phyloP scores from a whole-genome alignment of 1,284 basidiomycete species.

The Meira miltonrushii region DNA sequence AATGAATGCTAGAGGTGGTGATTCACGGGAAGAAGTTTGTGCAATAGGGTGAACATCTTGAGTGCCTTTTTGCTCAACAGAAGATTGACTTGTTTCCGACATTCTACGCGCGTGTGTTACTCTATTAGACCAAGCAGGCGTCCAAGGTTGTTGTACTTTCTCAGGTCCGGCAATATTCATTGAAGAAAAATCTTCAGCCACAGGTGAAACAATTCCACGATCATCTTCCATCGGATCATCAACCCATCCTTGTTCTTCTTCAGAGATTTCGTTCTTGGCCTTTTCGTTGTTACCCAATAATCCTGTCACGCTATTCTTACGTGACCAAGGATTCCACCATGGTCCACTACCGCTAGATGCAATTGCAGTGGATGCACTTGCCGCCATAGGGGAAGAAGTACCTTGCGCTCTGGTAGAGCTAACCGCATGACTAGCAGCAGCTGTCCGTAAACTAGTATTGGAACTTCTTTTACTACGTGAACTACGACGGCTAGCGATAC shows the following conservation, averaged over 20 bases:
- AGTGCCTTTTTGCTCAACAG: not conserved
- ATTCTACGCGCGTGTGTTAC: not conserved
- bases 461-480: slow-evolving; percentile 8
- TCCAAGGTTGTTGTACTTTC: not conserved
- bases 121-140: not conserved
- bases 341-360: too few species aligned
- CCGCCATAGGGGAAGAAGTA: too few species aligned
- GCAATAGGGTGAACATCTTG: too few species aligned
- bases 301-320: too few species aligned
- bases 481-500: not conserved
- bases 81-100: not conserved
- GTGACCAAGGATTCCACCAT: too few species aligned
- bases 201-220: slow-evolving; percentile 1
- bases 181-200: not conserved
- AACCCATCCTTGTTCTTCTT: not conserved
- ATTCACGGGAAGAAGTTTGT: not conserved
- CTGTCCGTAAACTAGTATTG: not conserved
- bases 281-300: not conserved
- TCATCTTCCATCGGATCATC: slow-evolving; percentile 1
- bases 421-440: not conserved
- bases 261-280: not conserved
- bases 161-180: not conserved
- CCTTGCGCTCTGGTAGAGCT: too few species aligned
- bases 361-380: too few species aligned
- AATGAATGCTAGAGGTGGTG: not conserved